Base-by-base conservation (phyloP, 2,329 filamentous ascomycete species). In the Sclerotinia subarctica region DNA sequence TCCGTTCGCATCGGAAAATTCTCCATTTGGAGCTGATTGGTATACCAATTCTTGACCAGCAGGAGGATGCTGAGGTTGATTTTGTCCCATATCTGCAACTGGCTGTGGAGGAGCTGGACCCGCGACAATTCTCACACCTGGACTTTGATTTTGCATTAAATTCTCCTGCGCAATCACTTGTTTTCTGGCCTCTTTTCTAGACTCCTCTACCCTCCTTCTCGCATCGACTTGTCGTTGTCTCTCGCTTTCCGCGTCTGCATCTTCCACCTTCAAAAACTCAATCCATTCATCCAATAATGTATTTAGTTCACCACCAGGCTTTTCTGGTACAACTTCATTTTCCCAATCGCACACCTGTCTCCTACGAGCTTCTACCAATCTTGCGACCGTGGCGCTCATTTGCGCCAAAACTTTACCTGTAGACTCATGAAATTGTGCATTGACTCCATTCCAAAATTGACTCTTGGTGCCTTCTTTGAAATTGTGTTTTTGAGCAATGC, bases 381-480 rank as follows among this genome's bases (percentile, higher is more conserved):
- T 70, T 44, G 72, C 76, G 11, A 77, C 76, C 5, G 76, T 77
- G 53, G 76, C 76, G 67, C 75, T 77, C 76, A 77, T 77, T 68
- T 77, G 76, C 13, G 76, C 76, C 4, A 77, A 59, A 7, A 76
- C 63, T 62, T 77, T 77, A 8, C 75, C 75, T 5, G 75, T 76
- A 29, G 75, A 74, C 46, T 70, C 57, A 64, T 75, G 75, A 63
- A 77, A 77, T 5, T 74, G 73, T 26, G 70, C 68, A 56, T 75
- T 76, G 6, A 77, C 75, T 13, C 73, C 74, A 15, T 70, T 71
- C 75, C 75, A 77, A 64, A 77, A 77, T 57, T 76, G 74, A 26
- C 75, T 74, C 60, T 77, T 77, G 1, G 76, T 76, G 24, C 75
- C 76, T 64, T 77, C 74, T 65, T 77, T 77, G 68, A 71, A 77